Percentiles rank a stretch among this genome's conserved stretches.
These are phyloP conservation scores for Cenchrus fungigraminus DNA, from an alignment of 176 grass and related monocot species.

Conservation along the genomic window DNA sequence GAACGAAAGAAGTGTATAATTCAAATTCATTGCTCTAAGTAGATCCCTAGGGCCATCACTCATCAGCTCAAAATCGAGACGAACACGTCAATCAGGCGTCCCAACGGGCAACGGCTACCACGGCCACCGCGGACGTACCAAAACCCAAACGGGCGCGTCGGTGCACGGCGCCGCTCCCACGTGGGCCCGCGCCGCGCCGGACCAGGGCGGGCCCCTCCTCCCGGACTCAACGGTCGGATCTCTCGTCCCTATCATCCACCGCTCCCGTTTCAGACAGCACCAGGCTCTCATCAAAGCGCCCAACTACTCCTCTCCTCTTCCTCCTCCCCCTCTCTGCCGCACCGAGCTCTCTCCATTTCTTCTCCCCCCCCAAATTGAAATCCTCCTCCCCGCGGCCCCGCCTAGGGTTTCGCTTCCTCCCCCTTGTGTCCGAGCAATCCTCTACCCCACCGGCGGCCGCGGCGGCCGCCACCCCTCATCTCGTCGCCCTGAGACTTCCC, in stretches of 20 bases:
- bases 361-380: background rate
- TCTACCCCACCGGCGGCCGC: background rate
- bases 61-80: too few species aligned
- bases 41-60: too few species aligned
- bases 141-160: slow-evolving; percentile 15
- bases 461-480: background rate
- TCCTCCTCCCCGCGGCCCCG: slow-evolving; percentile 12
- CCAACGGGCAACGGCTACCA: slow-evolving; percentile 34
- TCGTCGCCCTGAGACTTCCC: background rate
- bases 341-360: background rate
- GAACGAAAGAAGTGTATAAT: too few species aligned
- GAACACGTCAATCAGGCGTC: too few species aligned
- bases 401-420: slow-evolving; percentile 34
- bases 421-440: background rate
- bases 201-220: background rate
- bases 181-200: slow-evolving; percentile 22
- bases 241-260: slow-evolving; percentile 2
- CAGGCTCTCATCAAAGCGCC: slow-evolving; percentile 24
- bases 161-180: slow-evolving; percentile 25
- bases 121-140: background rate
- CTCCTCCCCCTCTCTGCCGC: background rate
- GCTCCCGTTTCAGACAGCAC: slow-evolving; percentile 34
- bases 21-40: too few species aligned
- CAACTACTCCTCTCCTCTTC: background rate
- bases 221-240: slow-evolving; percentile 41